These are phyloP conservation scores for Jamesozyma gamospora DNA, from an alignment of 805 yeast genomes.

Conservation along the genomic window DNA sequence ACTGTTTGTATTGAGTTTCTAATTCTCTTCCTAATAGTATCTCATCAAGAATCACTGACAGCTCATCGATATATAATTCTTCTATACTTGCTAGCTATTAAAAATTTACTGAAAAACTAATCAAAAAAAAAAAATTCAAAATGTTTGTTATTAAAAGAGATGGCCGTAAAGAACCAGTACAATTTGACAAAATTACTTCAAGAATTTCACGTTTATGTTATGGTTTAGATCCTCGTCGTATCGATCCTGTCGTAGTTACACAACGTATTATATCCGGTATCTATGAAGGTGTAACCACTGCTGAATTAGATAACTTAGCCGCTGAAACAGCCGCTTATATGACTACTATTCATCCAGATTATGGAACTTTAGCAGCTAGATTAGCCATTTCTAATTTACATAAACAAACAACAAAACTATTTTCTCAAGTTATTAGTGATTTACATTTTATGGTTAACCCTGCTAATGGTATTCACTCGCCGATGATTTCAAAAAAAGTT, in stretches of 20 bases:
- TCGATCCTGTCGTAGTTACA: slow-evolving; percentile 85
- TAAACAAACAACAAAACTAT: slow-evolving; percentile 76
- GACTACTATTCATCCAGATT: slow-evolving; percentile 97
- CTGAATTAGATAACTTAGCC: slow-evolving; percentile 66
- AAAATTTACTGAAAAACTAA: too few relatives aligned
- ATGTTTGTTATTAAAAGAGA: slow-evolving; percentile 87
- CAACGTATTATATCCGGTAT: slow-evolving; percentile 75
- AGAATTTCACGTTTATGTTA: slow-evolving; percentile 84
- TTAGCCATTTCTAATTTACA: slow-evolving; percentile 86
- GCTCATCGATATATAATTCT: too few relatives aligned
- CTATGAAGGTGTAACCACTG: slow-evolving; percentile 86
- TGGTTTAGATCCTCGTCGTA: slow-evolving; percentile 78
- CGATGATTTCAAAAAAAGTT: slow-evolving; percentile 53
- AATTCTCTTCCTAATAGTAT: too few relatives aligned
- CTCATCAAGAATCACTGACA: too few relatives aligned
- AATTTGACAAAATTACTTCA: slow-evolving; percentile 92
- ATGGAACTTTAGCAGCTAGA: slow-evolving; percentile 87
- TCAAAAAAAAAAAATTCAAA: neutral
- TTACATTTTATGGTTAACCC: slow-evolving; percentile 70
- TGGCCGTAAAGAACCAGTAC: slow-evolving; percentile 87
- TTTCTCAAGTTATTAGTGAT: slow-evolving; percentile 58
- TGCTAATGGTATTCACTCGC: slow-evolving; percentile 45
- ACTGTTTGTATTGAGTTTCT: too few relatives aligned
- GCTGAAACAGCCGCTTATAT: slow-evolving; percentile 94
- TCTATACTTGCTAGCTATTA: too few relatives aligned